Conservation (phyloP, 805 yeast species). For the Diddensiella transvaalensis region DNA sequence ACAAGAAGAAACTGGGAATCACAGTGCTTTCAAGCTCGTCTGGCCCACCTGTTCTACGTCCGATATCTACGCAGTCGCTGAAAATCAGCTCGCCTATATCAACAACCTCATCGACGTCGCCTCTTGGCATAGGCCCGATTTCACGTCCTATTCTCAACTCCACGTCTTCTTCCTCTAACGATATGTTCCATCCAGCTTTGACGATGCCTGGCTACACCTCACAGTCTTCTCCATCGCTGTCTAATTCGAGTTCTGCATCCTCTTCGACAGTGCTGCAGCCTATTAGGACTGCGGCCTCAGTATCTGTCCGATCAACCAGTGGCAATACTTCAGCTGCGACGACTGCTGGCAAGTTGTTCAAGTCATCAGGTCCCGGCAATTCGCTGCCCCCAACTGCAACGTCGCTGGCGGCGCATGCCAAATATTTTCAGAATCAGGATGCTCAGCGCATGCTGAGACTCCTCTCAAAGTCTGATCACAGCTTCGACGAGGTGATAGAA, state of each 20-base stretch:
- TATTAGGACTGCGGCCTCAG: neutral
- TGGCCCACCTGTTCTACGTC: neutral
- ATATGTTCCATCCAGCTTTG: conserved; percentile 36
- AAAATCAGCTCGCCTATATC: conserved; percentile 8
- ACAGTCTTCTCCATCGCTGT: neutral
- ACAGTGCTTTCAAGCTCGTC: neutral
- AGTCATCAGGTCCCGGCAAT: neutral
- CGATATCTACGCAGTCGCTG: neutral
- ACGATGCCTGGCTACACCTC: neutral
- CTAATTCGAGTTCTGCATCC: neutral
- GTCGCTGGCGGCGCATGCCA: conserved; percentile 19
- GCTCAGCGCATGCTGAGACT: conserved; percentile 19
- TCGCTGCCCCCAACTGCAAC: neutral
- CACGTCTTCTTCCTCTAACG: conserved; percentile 3
- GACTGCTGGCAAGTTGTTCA: neutral
- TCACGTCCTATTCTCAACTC: neutral
- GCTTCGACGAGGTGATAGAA: conserved; percentile 27
- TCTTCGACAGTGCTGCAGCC: neutral
- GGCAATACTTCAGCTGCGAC: neutral
- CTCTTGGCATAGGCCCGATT: neutral
- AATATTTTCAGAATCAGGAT: conserved; percentile 20
- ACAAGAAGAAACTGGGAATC: conserved; percentile 23
- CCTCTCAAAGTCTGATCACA: conserved; percentile 15
- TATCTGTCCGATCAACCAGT: neutral
- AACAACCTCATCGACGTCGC: conserved; percentile 10